Conservation (phyloP, 495 filamentous ascomycete genomes). For the Podospora bellae-mahoneyi region DNA sequence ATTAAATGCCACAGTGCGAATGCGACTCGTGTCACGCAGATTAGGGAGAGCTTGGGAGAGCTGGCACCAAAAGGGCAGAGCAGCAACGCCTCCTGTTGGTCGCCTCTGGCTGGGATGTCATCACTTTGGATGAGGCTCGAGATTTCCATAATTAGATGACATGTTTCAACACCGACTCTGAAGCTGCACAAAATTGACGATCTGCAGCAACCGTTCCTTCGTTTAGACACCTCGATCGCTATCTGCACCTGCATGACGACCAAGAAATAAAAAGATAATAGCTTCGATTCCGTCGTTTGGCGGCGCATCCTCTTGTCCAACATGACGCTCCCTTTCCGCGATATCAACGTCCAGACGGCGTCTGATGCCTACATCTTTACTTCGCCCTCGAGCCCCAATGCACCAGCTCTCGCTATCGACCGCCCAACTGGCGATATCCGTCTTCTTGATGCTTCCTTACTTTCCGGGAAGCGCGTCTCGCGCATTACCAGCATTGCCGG, state of each 20-base stretch:
- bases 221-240: background rate
- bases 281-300: conserved; percentile 9
- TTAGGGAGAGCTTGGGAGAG: background rate
- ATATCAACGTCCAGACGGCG: conserved; percentile 93
- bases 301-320: conserved; percentile 17
- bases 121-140: background rate
- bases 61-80: too few species aligned
- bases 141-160: background rate
- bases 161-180: background rate
- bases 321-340: conserved; percentile 77
- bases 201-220: background rate
- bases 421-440: conserved; percentile 90
- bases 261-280: background rate
- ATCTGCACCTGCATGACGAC: background rate
- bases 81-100: background rate
- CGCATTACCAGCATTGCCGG: conserved; percentile 75
- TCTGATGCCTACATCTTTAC: conserved; percentile 92
- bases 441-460: conserved; percentile 70
- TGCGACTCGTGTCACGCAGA: background rate
- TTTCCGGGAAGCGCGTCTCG: conserved; percentile 76
- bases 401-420: conserved; percentile 82
- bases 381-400: conserved; percentile 86
- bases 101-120: background rate
- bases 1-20: background rate
- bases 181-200: background rate